Base-by-base conservation (phyloP, 2,329 filamentous ascomycete species). In the Calonectria pteridis region DNA sequence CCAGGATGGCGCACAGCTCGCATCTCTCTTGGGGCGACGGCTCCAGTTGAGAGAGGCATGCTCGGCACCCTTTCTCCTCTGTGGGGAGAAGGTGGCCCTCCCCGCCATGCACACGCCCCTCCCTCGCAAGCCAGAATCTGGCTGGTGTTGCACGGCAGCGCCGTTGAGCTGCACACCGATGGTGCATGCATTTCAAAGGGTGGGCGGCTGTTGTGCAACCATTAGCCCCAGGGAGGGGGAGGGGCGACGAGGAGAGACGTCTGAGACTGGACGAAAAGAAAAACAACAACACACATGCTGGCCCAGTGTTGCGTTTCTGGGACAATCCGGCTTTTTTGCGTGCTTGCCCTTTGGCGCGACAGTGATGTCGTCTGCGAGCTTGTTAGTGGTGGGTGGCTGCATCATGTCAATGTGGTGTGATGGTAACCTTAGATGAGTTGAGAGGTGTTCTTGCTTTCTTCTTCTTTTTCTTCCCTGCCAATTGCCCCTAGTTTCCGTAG, bases 161-260 rank as follows among this genome's bases (percentile, higher is more conserved):
- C 78, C 78, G 78, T 79, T 80, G 55, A 53, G 58, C 49, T 65
- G 69, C 55, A 74, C 69, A 69, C 68, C 75, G 70, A 74, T 74
- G 67, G 71, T 73, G 78, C 74, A 77, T 79, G 71, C 77, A 71
- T 74, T 62, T 49, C 49, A 75, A 77, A 67, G n/a, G 35, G 73
- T 77, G 76, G 72, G 68, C 71, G 73, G 65, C 59, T 73, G 71
- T 64, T 77, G 70, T 79, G 75, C 62, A 78, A 73, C 78, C 69
- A 58, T 31, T 59, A 49, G 37, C 63, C 28, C 28, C 10, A 20
- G 14, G 9, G n/a, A 33, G 51, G 50, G 33, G 66, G 69, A 53
- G 62, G 55, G 63, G 62, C 51, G 63, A 26, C 18, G 14, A 49
- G 20, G n/a, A 35, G 20, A 13, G 65, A 11, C 33, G 67, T 46